Evolutionary conservation across 164 flowering plant genomes (phyloP), one percentile per base, ranked within the genome.

Genomic region (Echeveria elegans): DNA sequence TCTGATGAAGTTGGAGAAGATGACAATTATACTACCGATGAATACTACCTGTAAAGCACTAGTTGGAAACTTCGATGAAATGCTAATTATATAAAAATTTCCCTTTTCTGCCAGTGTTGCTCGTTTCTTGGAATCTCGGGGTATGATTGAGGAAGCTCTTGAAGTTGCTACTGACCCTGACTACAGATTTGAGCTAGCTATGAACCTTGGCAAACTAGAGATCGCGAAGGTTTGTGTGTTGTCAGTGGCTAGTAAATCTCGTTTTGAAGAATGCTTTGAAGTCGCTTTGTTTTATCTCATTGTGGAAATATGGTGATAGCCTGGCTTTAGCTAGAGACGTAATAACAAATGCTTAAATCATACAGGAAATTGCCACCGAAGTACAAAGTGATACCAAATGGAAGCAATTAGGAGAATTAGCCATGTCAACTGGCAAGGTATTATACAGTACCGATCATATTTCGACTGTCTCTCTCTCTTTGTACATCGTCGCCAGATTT

Each of bases 361-460:
- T 77, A 61, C 82, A 95, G 99, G 88, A 78, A 65, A 95, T 95
- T 77, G 99, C 99, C 1, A 30, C 68, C 34, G 97, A 88, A 75
- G 86, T 84, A 59, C 82, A 88, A 64, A 95, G 97, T 72, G 99
- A 91, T 71, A 81, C 93, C 40, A 95, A 90, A 70, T 95, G 99
- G 99, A 95, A 92, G 84, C 97, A 95, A 72, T 80, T 95, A 77
- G 99, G 99, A 69, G 97, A 92, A 82, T 80, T 95, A 75, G 93
- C 99, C 34, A 87, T 95, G 92, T 91, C 99, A 16, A 72, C 82
- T 73, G 99, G 99, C 73, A 89, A 85, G 96, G 99, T 86, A 77
- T 48, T 63, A 18, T 12, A 19, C 37, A 43, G 19, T 43, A 43
- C 47, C 16, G 47, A 11, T 43, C 15, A 11, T 43, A 15, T 34